Evolutionary conservation across 2,329 filamentous ascomycete genomes (phyloP).

Genomic region (Fusarium guadeloupense): DNA sequence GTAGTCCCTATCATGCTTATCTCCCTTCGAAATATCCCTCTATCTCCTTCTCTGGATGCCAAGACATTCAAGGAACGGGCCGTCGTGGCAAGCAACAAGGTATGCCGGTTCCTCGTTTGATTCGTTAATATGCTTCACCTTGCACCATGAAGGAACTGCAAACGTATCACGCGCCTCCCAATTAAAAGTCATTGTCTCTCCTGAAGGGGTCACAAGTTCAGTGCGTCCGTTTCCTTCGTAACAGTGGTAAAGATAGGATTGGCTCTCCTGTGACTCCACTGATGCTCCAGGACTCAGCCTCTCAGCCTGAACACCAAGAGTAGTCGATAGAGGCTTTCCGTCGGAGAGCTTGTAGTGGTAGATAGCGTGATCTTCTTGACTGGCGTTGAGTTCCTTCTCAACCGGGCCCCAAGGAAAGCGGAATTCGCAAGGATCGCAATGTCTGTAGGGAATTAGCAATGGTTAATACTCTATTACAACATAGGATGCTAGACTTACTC

Average conservation of each 20-base stretch:
- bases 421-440: slow-evolving; percentile 51
- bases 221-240: slow-evolving; percentile 57
- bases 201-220: slow-evolving; percentile 47
- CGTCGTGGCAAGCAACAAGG: slow-evolving; percentile 48
- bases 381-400: slow-evolving; percentile 50
- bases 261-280: slow-evolving; percentile 53
- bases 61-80: slow-evolving; percentile 45
- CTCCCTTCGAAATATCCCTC: too few relatives aligned
- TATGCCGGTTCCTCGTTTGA: slow-evolving; percentile 43
- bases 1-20: too few relatives aligned
- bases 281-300: slow-evolving; percentile 52
- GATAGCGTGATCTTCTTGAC: slow-evolving; percentile 41
- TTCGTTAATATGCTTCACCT: slow-evolving; percentile 56
- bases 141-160: slow-evolving; percentile 62
- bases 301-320: slow-evolving; percentile 60
- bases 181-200: slow-evolving; percentile 46
- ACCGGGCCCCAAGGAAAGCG: slow-evolving; percentile 57
- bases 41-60: slow-evolving; percentile 12
- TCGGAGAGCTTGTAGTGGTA: slow-evolving; percentile 50
- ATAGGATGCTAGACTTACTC: slow-evolving; percentile 36
- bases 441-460: slow-evolving; percentile 11
- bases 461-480: fast-evolving
- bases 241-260: slow-evolving; percentile 63
- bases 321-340: slow-evolving; percentile 52
- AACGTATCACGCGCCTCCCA: slow-evolving; percentile 64